A percentile compares a stretch with the other conserved stretches of the same genome.
Conservation (phyloP, 2,329 filamentous ascomycete genomes). For the Sclerotiophoma versabilis region DNA sequence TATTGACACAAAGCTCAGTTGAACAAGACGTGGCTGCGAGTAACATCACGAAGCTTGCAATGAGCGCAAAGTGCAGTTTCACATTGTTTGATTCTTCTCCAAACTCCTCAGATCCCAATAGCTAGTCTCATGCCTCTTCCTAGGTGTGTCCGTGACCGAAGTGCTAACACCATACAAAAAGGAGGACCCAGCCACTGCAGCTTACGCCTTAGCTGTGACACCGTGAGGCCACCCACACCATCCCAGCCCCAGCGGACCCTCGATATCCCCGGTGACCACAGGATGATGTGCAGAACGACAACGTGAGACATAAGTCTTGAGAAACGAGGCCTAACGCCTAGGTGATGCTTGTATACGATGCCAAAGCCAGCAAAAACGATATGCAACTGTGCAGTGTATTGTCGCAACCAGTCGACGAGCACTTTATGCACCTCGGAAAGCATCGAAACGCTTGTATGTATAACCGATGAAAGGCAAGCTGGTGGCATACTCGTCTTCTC, state of each 20-base stretch:
- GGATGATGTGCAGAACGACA: conserved; percentile 4
- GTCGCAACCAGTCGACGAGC: conserved; percentile 17
- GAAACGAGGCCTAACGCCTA: conserved; percentile 20
- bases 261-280: neutral
- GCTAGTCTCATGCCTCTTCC: conserved; percentile 3
- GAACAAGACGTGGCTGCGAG: neutral
- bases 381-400: conserved; percentile 15
- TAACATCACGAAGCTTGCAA: neutral
- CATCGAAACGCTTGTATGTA: conserved; percentile 96
- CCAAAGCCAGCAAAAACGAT: conserved; percentile 16
- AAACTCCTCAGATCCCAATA: conserved; percentile 9
- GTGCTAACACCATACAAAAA: neutral
- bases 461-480: conserved; percentile 95
- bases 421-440: conserved; percentile 57
- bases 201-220: conserved; percentile 1
- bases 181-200: neutral
- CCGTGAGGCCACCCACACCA: conserved; percentile 5
- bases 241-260: neutral
- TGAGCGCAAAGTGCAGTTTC: conserved; percentile 8
- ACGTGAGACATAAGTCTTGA: conserved; percentile 3
- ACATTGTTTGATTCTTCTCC: conserved; percentile 8
- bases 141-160: neutral
- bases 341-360: conserved; percentile 25
- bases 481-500: conserved; percentile 82
- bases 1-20: neutral